A percentile compares a stretch with the other conserved stretches of the same genome.
These are phyloP conservation scores for Calamus simplicifolius DNA, from an alignment of 176 grass and related monocot species.

Conservation along the genomic window DNA sequence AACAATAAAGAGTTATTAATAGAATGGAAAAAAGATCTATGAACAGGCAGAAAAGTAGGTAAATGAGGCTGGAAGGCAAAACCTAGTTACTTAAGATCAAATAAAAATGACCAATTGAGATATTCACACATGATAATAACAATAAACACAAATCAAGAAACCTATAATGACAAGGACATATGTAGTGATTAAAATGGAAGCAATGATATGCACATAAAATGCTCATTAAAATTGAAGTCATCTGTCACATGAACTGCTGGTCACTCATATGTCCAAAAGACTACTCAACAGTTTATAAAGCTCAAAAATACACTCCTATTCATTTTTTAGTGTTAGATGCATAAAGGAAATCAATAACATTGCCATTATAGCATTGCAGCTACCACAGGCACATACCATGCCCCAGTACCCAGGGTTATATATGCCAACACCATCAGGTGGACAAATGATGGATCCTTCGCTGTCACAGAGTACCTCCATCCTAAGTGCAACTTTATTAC, in stretches of 20 bases:
- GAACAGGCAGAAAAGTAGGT: neutral
- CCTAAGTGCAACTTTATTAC: slow-evolving; percentile 58
- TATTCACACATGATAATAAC: too few species aligned
- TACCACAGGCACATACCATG: slow-evolving; percentile 46
- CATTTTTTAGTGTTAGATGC: neutral
- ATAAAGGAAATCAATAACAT: neutral
- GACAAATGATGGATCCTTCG: slow-evolving; percentile 27
- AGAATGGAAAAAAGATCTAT: neutral
- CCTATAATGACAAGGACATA: too few species aligned
- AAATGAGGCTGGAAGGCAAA: too few species aligned
- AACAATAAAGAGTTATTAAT: neutral
- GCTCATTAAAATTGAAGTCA: neutral
- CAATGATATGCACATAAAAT: too few species aligned
- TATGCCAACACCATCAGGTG: slow-evolving; percentile 54
- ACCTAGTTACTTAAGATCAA: too few species aligned
- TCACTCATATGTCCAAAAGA: too few species aligned
- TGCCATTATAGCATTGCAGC: neutral
- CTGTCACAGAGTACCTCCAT: slow-evolving; percentile 60
- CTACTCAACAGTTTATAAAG: neutral
- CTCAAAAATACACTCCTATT: neutral
- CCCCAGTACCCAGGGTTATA: slow-evolving; percentile 91
- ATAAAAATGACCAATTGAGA: too few species aligned
- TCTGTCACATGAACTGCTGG: neutral
- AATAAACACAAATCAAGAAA: too few species aligned
- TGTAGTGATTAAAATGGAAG: too few species aligned